Evolutionary conservation across 2,329 filamentous ascomycete genomes (phyloP), one percentile per base, ranked within the genome.

Genomic region (Colletotrichum higginsianum): DNA sequence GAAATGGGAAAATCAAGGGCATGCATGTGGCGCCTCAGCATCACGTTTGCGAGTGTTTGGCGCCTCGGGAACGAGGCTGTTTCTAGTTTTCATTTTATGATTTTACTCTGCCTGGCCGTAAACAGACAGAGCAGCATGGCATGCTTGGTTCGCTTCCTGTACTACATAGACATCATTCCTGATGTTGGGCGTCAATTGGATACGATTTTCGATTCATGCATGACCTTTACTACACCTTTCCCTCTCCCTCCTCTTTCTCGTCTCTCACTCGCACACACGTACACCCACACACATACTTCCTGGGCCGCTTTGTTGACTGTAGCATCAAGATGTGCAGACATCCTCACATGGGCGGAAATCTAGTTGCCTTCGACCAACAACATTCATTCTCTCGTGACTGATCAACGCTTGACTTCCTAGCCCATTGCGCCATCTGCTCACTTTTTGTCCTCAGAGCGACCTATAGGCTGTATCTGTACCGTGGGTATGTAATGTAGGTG

Each of bases 141-240:
- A 49, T 35, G 50, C 12, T 52, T 53, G 44, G 53, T 21, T 42
- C 21, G 42, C 21, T 42, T 42, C 16, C 9, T 44, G 40, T 44
- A 50, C 21, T n/a, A 42, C 26, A 26, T 66, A 63, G 60, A 47
- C 26, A 70, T 38, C 26, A 55, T 30, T 30, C 21, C 21, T 18
- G 46, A 42, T 26, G 61, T 6, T 15, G 21, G 18, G 35, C 35
- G n/a, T 23, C 47, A 18, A 53, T 11, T 15, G 58, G 30, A 40
- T 49, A 50, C 30, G 26, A 40, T n/a, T 11, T 4, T 38, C 16
- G 38, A 50, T 40, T 50, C 58, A 62, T 42, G n/a, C 58, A 62
- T 42, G n/a, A 49, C 16, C 3, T 16, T n/a, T 21, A n/a, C n/a
- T 11, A 18, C n/a, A 38, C 12, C 30, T 47, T 15, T n/a, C 26